Evolutionary conservation across 2,329 filamentous ascomycete genomes (phyloP), one percentile per base, ranked within the genome.

Genomic region (Alternaria longipes): DNA sequence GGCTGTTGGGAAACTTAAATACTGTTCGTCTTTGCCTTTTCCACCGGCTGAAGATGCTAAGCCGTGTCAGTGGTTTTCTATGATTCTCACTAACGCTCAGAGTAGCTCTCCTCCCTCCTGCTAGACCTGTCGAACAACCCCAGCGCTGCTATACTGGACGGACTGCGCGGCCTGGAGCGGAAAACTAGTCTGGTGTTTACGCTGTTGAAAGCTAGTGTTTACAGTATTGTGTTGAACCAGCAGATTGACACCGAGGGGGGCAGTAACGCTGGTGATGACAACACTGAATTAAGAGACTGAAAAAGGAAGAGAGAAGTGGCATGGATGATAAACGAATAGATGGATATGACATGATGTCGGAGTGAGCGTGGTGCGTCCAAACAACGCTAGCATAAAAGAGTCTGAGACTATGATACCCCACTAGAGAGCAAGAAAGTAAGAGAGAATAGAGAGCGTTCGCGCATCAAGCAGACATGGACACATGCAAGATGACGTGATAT

Each of bases 181-280:
- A 97, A 98, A 84, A 97, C 94, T 44, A 93, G 93, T 69, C 84
- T 97, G 56, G 94, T 97, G 22, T 98, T 97, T 80, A 99, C 95
- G 64, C 81, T 98, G 76, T 86, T 99, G 76, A 99, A 99, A 84
- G 94, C 95, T 18, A 98, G 94, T 79, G 95, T 99, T 66, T 99
- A 99, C 82, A 97, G 92, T 77, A 99, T 99, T 82, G 94, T 99
- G 63, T 80, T 99, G 83, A 94, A 99, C 86, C 94, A 98, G 85
- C 92, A 98, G 86, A 77, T 78, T 64, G 57, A 60, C 38, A 61
- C 66, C 45, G 64, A 40, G 60, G 54, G 41, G 34, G 52, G 38
- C 60, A 51, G 36, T 70, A 32, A 18, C n/a, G 26, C 8, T n/a
- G 41, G 14, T 11, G 11, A 24, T 14, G 32, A 20, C 6, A 14